Conservation (phyloP, 73 alveolate species). For the Paramecium sexaurelia region DNA sequence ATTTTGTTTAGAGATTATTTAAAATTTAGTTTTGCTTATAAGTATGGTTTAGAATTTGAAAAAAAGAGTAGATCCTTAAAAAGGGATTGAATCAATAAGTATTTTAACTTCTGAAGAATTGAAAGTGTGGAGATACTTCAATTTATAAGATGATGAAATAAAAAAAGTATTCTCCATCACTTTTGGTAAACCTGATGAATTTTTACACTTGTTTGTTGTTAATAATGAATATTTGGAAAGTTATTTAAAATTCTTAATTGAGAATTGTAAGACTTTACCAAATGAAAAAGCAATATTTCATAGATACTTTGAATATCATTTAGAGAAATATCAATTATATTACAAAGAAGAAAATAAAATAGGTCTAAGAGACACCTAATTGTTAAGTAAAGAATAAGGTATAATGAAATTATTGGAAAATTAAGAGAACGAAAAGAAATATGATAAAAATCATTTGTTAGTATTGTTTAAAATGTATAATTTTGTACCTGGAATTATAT, state of each 20-base stretch:
- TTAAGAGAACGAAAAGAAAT: slow-evolving; percentile 69
- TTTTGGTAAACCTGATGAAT: slow-evolving; percentile 61
- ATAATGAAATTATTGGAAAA: slow-evolving; percentile 77
- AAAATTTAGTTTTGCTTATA: slow-evolving; percentile 47
- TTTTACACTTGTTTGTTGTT: slow-evolving; percentile 60
- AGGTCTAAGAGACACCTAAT: neutral
- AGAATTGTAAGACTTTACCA: slow-evolving; percentile 35
- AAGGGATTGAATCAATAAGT: neutral
- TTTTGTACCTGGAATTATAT: slow-evolving; percentile 81
- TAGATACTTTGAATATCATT: slow-evolving; percentile 83
- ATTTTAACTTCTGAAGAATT: slow-evolving; percentile 45
- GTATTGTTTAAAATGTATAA: slow-evolving; percentile 83
- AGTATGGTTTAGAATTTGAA: slow-evolving; percentile 42
- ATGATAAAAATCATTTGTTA: slow-evolving; percentile 84
- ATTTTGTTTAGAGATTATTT: slow-evolving; percentile 51
- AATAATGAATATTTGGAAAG: slow-evolving; percentile 60
- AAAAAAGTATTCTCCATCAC: neutral
- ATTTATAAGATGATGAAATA: slow-evolving; percentile 27
- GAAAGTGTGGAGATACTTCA: slow-evolving; percentile 57
- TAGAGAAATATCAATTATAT: slow-evolving; percentile 68
- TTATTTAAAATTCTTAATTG: slow-evolving; percentile 47
- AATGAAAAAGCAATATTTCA: slow-evolving; percentile 78
- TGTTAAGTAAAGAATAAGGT: slow-evolving; percentile 65
- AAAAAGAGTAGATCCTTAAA: neutral
- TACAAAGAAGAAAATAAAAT: slow-evolving; percentile 25